Evolutionary conservation across 2,329 filamentous ascomycete genomes (phyloP).

Genomic region (Hypoxylon sp.): DNA sequence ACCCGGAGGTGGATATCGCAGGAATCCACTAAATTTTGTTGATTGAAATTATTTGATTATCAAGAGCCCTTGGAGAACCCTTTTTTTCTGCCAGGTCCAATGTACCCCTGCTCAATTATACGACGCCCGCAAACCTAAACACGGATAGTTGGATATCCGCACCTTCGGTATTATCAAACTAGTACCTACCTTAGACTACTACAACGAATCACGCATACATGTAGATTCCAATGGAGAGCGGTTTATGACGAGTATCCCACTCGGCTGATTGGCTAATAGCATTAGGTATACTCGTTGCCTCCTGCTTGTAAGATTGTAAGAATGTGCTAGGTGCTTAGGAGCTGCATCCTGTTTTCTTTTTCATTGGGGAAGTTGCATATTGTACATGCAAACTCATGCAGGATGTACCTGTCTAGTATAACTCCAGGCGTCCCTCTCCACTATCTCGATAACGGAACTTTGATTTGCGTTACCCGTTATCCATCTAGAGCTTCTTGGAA

Average conservation of each 20-base stretch:
- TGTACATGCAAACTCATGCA: constrained; percentile 4
- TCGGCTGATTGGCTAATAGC: constrained; percentile 4
- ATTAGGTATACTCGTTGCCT: constrained; percentile 3
- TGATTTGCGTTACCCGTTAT: constrained; percentile 22
- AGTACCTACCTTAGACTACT: neutral
- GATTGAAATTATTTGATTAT: constrained; percentile 46
- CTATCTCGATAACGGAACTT: constrained; percentile 32
- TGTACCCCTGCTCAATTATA: constrained; percentile 19
- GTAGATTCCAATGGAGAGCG: neutral
- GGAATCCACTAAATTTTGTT: constrained; percentile 43
- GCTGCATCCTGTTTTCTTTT: constrained; percentile 10
- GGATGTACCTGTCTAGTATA: constrained; percentile 10
- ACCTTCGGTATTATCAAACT: constrained; percentile 25
- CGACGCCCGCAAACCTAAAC: constrained; percentile 13
- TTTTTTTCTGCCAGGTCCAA: constrained; percentile 27
- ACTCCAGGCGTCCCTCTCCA: constrained; percentile 16
- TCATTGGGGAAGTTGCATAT: constrained; percentile 8
- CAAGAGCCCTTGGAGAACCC: constrained; percentile 29
- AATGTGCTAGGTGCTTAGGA: constrained; percentile 7
- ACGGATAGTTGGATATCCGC: constrained; percentile 40
- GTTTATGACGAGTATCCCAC: neutral
- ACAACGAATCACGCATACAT: no score
- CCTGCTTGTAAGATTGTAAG: constrained; percentile 8
- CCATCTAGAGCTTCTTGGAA: neutral
- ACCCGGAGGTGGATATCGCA: constrained; percentile 34